phyloP scores from a whole-genome alignment of 768 basidiomycete species.

The Rhodotorula taiwanensis region DNA sequence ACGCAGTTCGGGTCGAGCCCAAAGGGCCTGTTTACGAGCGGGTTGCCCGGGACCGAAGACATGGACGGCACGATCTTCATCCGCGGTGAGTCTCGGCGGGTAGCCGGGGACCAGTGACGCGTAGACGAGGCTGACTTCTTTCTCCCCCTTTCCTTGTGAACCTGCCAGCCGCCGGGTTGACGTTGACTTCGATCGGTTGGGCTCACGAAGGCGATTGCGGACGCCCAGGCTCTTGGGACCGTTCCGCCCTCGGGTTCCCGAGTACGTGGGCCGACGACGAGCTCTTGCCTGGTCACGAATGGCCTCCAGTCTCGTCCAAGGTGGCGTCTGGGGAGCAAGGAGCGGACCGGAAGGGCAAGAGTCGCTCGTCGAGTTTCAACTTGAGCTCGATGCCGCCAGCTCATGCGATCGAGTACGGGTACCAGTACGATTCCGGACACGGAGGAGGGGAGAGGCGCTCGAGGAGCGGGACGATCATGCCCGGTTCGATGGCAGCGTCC shows the following conservation, averaged over 20 bases:
- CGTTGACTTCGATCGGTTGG: slow-evolving; percentile 38
- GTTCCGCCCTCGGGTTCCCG: slow-evolving; percentile 35
- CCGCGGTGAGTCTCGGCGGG: slow-evolving; percentile 20
- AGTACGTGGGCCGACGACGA: slow-evolving; percentile 31
- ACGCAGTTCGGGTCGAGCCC: slow-evolving; percentile 32
- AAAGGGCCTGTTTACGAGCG: slow-evolving; percentile 22
- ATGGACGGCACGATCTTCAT: slow-evolving; percentile 41
- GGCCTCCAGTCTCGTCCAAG: not conserved
- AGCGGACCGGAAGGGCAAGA: slow-evolving; percentile 24
- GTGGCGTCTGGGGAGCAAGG: too few species aligned
- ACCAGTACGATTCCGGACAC: not conserved
- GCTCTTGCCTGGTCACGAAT: slow-evolving; percentile 12
- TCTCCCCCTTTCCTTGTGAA: too few species aligned
- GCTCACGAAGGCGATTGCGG: slow-evolving; percentile 35
- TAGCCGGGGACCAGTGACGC: too few species aligned
- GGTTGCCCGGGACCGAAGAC: slow-evolving; percentile 23
- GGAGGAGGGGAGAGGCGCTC: not conserved
- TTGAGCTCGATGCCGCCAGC: not conserved
- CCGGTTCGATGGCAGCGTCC: not conserved
- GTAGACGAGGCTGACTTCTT: not conserved
- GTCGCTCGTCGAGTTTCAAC: not conserved
- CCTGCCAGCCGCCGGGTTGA: slow-evolving; percentile 31
- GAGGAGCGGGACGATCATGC: not conserved
- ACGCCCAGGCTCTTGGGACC: slow-evolving; percentile 31
- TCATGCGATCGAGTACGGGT: not conserved